These are phyloP conservation scores for Physcomitrium patens DNA, from an alignment of 225 moss, liverwort and hornwort species.

Conservation along the genomic window DNA sequence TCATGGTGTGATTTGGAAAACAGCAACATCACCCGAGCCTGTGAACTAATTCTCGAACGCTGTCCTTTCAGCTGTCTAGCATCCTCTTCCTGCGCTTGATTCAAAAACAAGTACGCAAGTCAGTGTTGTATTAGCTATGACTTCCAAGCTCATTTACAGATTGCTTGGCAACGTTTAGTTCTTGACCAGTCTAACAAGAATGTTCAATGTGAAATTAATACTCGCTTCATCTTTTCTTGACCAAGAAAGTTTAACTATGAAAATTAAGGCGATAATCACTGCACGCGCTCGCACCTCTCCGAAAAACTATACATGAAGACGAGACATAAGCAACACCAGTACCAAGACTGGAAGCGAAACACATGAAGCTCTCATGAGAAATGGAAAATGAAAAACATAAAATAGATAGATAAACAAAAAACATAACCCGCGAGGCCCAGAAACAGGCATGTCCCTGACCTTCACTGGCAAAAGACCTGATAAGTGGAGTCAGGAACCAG, in stretches of 20 bases:
- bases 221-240: background rate
- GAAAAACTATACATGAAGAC: background rate
- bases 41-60: background rate
- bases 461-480: background rate
- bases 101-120: slow-evolving; percentile 10
- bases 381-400: background rate
- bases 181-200: background rate
- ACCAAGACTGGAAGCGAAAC: background rate
- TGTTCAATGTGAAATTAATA: background rate
- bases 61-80: background rate
- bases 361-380: slow-evolving; percentile 5
- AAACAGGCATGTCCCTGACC: background rate
- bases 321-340: background rate
- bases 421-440: slow-evolving; percentile 1
- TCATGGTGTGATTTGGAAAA: background rate
- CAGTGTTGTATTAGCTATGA: slow-evolving; percentile 6
- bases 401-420: background rate
- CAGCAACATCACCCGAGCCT: background rate
- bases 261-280: background rate
- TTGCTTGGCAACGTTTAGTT: background rate
- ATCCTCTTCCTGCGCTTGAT: background rate
- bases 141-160: background rate
- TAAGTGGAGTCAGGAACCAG: slow-evolving; percentile 2
- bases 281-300: background rate
- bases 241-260: background rate